Conservation (phyloP, 2,329 filamentous ascomycete species). For the Colletotrichum eremochloae region DNA sequence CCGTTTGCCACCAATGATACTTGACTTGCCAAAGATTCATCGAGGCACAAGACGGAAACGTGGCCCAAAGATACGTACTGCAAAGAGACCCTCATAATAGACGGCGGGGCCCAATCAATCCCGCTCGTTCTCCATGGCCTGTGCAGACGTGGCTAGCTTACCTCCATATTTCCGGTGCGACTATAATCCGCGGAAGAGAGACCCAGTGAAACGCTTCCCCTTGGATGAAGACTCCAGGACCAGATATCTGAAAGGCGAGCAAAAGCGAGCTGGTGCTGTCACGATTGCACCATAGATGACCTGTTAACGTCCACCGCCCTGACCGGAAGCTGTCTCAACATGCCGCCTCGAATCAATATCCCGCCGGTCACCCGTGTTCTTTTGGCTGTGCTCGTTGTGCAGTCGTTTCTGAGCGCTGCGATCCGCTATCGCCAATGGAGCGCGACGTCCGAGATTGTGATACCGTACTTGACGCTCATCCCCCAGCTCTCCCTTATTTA, state of each 20-base stretch:
- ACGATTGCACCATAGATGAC: conserved; percentile 37
- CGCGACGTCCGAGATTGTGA: conserved; percentile 73
- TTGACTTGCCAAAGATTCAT: conserved; percentile 8
- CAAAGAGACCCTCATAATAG: conserved; percentile 31
- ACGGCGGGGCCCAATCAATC: conserved; percentile 27
- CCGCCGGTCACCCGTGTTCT: conserved; percentile 90
- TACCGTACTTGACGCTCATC: conserved; percentile 89
- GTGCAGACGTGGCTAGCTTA: conserved; percentile 24
- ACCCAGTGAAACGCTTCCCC: conserved; percentile 33
- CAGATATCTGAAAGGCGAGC: conserved; percentile 26
- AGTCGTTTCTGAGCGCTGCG: conserved; percentile 86
- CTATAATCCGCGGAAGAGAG: background rate
- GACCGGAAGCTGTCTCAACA: conserved; percentile 53
- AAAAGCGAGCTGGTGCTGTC: conserved; percentile 31
- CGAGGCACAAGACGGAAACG: conserved; percentile 11
- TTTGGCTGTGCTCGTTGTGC: conserved; percentile 79
- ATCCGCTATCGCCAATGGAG: conserved; percentile 80
- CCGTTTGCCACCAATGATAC: background rate
- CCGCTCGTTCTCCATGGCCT: conserved; percentile 10
- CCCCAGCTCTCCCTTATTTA: conserved; percentile 87
- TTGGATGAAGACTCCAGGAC: conserved; percentile 23
- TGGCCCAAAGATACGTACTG: conserved; percentile 25
- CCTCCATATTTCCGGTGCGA: background rate
- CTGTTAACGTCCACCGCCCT: conserved; percentile 33
- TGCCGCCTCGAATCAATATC: conserved; percentile 90